Conservation (phyloP, 345 rosid genomes). For the Gossypium stocksii region DNA sequence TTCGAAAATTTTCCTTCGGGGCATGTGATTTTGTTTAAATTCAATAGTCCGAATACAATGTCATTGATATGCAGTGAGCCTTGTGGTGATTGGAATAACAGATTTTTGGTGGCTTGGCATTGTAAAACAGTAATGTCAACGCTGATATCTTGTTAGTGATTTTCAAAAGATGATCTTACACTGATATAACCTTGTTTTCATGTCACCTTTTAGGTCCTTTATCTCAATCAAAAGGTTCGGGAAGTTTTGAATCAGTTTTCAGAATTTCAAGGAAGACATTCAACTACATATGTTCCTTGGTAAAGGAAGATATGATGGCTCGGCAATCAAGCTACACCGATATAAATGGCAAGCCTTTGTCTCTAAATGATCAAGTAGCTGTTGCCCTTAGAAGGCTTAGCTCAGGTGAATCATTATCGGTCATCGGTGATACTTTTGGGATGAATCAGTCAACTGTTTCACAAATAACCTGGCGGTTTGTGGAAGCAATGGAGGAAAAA, state of each 20-base stretch:
- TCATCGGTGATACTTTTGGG: conserved; percentile 58
- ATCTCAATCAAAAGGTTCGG: conserved; percentile 36
- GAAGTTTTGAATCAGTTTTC: conserved; percentile 57
- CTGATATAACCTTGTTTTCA: background rate
- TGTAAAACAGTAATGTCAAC: too few species aligned
- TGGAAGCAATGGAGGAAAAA: conserved; percentile 74
- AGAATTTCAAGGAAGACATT: conserved; percentile 67
- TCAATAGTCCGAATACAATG: background rate
- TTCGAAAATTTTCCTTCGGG: background rate
- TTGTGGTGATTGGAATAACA: background rate
- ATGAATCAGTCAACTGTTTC: conserved; percentile 71
- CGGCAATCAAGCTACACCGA: conserved; percentile 46
- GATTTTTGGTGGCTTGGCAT: background rate
- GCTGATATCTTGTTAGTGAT: too few species aligned
- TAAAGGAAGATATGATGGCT: conserved; percentile 54
- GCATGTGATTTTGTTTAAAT: background rate
- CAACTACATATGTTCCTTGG: conserved; percentile 65
- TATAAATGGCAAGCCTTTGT: conserved; percentile 42
- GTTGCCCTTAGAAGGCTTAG: conserved; percentile 72
- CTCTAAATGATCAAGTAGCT: conserved; percentile 59
- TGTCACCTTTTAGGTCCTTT: conserved; percentile 35
- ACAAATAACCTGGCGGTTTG: conserved; percentile 75
- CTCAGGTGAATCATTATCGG: conserved; percentile 69
- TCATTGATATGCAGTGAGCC: background rate
- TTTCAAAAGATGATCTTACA: background rate